Conservation (phyloP, 2,329 filamentous ascomycete species). For the Aspergillus vadensis region DNA sequence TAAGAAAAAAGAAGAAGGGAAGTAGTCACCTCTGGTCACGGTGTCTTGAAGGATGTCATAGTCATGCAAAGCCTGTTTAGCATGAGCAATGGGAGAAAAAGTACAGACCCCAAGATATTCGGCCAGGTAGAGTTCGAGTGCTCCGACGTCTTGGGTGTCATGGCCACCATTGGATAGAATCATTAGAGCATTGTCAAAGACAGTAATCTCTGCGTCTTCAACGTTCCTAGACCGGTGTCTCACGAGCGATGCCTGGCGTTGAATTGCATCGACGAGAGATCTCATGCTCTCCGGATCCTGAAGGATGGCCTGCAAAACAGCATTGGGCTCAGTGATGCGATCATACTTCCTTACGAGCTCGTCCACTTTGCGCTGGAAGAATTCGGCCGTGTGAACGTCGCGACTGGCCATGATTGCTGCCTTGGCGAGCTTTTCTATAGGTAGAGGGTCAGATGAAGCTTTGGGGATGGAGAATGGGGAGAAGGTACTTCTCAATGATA, state of each 20-base stretch:
- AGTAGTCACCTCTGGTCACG: conserved; percentile 28
- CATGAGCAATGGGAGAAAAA: conserved; percentile 17
- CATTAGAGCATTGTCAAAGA: conserved; percentile 46
- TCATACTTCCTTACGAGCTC: conserved; percentile 33
- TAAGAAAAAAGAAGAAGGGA: too few relatives aligned
- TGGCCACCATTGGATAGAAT: conserved; percentile 36
- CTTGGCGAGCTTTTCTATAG: too few relatives aligned
- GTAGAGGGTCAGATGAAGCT: background rate
- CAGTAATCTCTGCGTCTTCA: conserved; percentile 40
- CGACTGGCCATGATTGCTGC: conserved; percentile 4
- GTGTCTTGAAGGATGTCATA: conserved; percentile 30
- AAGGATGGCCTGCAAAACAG: conserved; percentile 33
- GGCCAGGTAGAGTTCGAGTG: conserved; percentile 42
- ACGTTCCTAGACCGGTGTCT: conserved; percentile 38
- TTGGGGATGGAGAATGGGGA: background rate
- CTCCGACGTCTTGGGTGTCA: conserved; percentile 32
- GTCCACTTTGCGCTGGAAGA: conserved; percentile 18
- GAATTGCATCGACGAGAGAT: conserved; percentile 36
- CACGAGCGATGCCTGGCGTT: conserved; percentile 38
- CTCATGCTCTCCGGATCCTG: conserved; percentile 24
- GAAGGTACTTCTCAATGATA: background rate
- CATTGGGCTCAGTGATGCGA: conserved; percentile 27
- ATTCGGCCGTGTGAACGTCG: background rate
- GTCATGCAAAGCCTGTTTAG: conserved; percentile 30
- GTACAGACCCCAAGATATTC: conserved; percentile 40